Evolutionary conservation across 2,329 filamentous ascomycete genomes (phyloP).

Genomic region (Pezicula neosporulosa): DNA sequence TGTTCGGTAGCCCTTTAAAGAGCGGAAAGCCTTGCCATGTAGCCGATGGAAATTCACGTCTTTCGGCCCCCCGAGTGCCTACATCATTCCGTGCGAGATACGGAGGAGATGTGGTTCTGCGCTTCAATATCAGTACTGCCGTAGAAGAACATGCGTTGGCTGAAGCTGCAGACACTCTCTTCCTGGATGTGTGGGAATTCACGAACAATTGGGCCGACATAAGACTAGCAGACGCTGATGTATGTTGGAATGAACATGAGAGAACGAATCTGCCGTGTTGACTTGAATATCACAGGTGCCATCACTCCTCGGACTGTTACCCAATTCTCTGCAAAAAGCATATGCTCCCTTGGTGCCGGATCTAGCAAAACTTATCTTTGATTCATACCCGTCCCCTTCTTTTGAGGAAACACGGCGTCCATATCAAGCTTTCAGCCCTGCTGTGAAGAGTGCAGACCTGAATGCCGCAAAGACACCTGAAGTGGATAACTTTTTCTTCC

Average conservation of each 20-base stretch:
- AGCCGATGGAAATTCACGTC: constrained; percentile 14
- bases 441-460: constrained; percentile 20
- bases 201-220: constrained; percentile 82
- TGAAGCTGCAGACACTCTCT: constrained; percentile 70
- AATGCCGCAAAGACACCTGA: constrained; percentile 26
- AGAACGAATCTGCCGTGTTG: constrained; percentile 1
- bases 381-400: constrained; percentile 56
- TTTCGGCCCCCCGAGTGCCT: constrained; percentile 29
- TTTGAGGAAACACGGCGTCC: constrained; percentile 12
- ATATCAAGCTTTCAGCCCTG: constrained; percentile 26
- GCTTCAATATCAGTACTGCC: constrained; percentile 73
- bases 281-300: constrained; percentile 43
- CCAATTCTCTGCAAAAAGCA: constrained; percentile 65
- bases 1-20: constrained; percentile 1
- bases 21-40: constrained; percentile 6
- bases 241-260: constrained; percentile 37
- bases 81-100: constrained; percentile 48
- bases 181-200: constrained; percentile 89
- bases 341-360: constrained; percentile 78
- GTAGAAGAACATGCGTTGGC: constrained; percentile 68
- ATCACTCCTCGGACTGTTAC: constrained; percentile 76
- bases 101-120: constrained; percentile 78
- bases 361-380: constrained; percentile 71
- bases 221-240: constrained; percentile 69
- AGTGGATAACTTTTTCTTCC: constrained; percentile 80